These are phyloP conservation scores for Micromonas pusilla DNA, from an alignment of 139 green algal species.

Conservation along the genomic window DNA sequence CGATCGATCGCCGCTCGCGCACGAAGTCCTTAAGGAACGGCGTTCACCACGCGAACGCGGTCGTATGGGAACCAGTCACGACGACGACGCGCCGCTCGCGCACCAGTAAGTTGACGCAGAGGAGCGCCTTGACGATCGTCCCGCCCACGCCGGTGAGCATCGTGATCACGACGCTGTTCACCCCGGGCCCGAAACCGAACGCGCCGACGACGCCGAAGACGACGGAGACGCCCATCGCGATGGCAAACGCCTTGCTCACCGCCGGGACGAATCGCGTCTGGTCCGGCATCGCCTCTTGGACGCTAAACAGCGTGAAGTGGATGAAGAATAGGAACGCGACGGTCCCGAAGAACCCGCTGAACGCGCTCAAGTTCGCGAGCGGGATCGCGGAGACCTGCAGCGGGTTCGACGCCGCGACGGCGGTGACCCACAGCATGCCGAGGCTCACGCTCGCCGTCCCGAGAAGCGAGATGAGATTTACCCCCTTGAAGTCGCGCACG, in stretches of 20 bases:
- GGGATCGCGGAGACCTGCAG: slow-evolving; percentile 15
- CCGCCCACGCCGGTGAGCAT: slow-evolving; percentile 25
- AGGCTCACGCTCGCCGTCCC: slow-evolving; percentile 29
- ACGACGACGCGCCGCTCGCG: too few relatives aligned
- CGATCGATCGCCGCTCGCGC: too few relatives aligned
- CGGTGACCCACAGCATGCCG: slow-evolving; percentile 26
- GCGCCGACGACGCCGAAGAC: slow-evolving; percentile 34
- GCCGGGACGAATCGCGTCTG: slow-evolving; percentile 26
- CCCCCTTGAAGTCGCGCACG: slow-evolving; percentile 24
- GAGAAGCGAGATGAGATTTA: slow-evolving; percentile 32
- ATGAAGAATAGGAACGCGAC: slow-evolving; percentile 41
- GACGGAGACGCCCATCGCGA: slow-evolving; percentile 18
- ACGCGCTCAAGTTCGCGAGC: slow-evolving; percentile 10
- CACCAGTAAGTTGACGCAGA: slow-evolving; percentile 39
- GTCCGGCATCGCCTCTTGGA: slow-evolving; percentile 33
- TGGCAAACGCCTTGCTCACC: slow-evolving; percentile 25
- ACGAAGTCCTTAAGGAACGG: too few relatives aligned
- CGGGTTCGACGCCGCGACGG: slow-evolving; percentile 12
- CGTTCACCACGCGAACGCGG: too few relatives aligned
- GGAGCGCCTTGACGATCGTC: slow-evolving; percentile 32
- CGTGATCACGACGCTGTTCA: slow-evolving; percentile 30
- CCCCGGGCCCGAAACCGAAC: slow-evolving; percentile 29
- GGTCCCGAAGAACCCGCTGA: slow-evolving; percentile 24
- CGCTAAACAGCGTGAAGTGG: slow-evolving; percentile 33
- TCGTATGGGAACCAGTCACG: too few relatives aligned